Evolutionary conservation across 2,329 filamentous ascomycete species (phyloP).

Genomic region (Stromatinia cepivora): DNA sequence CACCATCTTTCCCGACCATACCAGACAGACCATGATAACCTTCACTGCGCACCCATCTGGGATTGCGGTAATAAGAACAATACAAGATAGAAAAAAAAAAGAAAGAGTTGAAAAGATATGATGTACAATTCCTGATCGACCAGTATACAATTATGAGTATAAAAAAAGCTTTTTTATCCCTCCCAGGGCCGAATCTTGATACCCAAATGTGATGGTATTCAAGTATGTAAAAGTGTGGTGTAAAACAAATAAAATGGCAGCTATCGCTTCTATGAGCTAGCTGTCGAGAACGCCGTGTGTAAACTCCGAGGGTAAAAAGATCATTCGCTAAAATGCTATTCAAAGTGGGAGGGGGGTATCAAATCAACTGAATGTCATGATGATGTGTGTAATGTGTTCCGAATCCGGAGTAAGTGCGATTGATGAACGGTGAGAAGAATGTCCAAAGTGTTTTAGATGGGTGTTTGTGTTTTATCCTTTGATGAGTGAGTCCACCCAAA

Average conservation of each 20-base stretch:
- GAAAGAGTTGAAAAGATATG: slow-evolving; percentile 14
- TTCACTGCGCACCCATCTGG: neutral
- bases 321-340: slow-evolving; percentile 43
- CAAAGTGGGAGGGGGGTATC: slow-evolving; percentile 40
- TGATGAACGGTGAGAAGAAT: neutral
- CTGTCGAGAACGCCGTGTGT: slow-evolving; percentile 16
- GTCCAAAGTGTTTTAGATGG: slow-evolving; percentile 18
- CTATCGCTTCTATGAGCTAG: slow-evolving; percentile 2
- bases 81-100: slow-evolving; percentile 18
- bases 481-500: slow-evolving; percentile 50
- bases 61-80: neutral
- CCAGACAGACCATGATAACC: neutral
- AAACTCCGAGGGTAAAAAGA: slow-evolving; percentile 25
- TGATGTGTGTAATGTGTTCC: slow-evolving; percentile 25
- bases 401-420: slow-evolving; percentile 16
- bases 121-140: slow-evolving; percentile 23
- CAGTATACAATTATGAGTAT: slow-evolving; percentile 24
- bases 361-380: slow-evolving; percentile 37
- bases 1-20: neutral
- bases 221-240: slow-evolving; percentile 18
- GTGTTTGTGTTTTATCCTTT: slow-evolving; percentile 31
- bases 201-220: slow-evolving; percentile 17
- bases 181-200: slow-evolving; percentile 6
- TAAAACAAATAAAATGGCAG: slow-evolving; percentile 6
- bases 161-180: slow-evolving; percentile 19